A percentile compares a stretch with the other conserved stretches of the same genome.
These are phyloP conservation scores for Pseudozyma hubeiensis DNA, from an alignment of 1,284 basidiomycete genomes.

Conservation along the genomic window DNA sequence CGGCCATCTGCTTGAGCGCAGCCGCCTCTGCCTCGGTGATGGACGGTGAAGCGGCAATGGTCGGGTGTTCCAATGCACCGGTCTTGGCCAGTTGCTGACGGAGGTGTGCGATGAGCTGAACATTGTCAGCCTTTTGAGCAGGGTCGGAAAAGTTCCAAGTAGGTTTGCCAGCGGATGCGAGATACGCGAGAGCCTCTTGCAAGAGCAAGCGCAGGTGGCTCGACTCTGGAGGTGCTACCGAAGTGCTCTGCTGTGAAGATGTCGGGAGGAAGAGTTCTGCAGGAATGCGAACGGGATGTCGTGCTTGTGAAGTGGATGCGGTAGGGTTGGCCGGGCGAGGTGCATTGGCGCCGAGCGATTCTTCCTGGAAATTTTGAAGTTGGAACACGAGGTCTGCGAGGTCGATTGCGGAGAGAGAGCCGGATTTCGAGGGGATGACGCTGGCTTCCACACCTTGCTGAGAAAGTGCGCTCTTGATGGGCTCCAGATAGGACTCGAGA, in stretches of 20 bases:
- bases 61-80: constrained; percentile 43
- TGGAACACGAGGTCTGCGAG: constrained; percentile 42
- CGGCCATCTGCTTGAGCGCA: constrained; percentile 51
- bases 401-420: constrained; percentile 39
- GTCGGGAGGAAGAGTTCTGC: constrained; percentile 57
- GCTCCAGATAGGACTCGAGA: constrained; percentile 46
- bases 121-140: constrained; percentile 38
- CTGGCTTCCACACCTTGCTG: constrained; percentile 14
- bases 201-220: constrained; percentile 55
- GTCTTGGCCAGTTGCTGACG: constrained; percentile 48
- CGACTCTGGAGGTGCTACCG: constrained; percentile 30
- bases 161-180: constrained; percentile 40
- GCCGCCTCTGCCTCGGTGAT: constrained; percentile 62
- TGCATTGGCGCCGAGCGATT: constrained; percentile 55
- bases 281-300: constrained; percentile 62
- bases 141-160: constrained; percentile 56
- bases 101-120: constrained; percentile 57
- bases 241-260: constrained; percentile 46
- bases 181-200: constrained; percentile 44
- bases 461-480: constrained; percentile 40
- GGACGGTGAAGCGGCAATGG: constrained; percentile 50
- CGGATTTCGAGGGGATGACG: constrained; percentile 29
- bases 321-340: constrained; percentile 48
- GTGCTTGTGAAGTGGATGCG: constrained; percentile 23
- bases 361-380: constrained; percentile 61